Percentiles rank a stretch among this genome's conserved stretches.
phyloP scores from a whole-genome alignment of 2,329 filamentous ascomycete species.

The Diaporthe vexans region DNA sequence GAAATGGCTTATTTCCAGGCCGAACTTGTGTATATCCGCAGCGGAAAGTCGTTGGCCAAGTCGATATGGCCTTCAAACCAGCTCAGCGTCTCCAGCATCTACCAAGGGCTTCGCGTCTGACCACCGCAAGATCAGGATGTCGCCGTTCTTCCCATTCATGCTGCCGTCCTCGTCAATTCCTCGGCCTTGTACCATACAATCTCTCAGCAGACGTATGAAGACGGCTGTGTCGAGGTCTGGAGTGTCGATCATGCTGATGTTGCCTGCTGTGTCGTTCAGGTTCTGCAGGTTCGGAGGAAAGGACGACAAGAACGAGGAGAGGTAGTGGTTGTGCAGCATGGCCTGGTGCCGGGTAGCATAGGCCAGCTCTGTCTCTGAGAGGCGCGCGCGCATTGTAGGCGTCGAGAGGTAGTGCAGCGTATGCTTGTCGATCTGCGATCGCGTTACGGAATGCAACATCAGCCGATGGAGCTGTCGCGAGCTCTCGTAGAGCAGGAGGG shows the following conservation, averaged over 20 bases:
- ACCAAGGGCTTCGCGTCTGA: constrained; percentile 78
- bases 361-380: constrained; percentile 82
- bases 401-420: constrained; percentile 79
- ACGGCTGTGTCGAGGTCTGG: constrained; percentile 88
- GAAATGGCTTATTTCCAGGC: not conserved
- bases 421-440: constrained; percentile 78
- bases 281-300: constrained; percentile 86
- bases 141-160: constrained; percentile 70
- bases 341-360: constrained; percentile 90
- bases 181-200: constrained; percentile 69
- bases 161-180: constrained; percentile 75
- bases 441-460: not conserved
- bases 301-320: constrained; percentile 83
- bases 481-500: constrained; percentile 40
- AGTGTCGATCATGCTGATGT: constrained; percentile 91
- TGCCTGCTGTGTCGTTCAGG: constrained; percentile 90
- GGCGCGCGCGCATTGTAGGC: constrained; percentile 66
- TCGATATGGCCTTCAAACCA: constrained; percentile 61
- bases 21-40: not conserved
- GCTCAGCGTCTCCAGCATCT: constrained; percentile 68
- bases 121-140: constrained; percentile 79
- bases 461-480: constrained; percentile 7
- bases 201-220: constrained; percentile 81
- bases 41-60: too few relatives aligned
- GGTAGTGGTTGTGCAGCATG: constrained; percentile 87